A percentile compares a stretch with the other conserved stretches of the same genome.
phyloP scores from a whole-genome alignment of 1,139 yeast species.

The Blastobotrys capitulatus region DNA sequence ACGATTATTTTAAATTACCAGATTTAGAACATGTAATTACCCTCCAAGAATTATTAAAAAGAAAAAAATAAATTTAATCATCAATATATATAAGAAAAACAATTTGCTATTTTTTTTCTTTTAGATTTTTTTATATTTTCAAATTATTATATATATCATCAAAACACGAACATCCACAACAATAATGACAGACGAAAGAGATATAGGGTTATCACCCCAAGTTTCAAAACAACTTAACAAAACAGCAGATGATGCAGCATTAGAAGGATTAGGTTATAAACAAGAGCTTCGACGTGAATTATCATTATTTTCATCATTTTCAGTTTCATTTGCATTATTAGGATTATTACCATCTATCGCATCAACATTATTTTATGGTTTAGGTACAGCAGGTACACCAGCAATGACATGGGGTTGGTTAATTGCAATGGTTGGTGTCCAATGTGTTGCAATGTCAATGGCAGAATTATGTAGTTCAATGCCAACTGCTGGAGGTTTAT shows the following conservation, averaged over 20 bases:
- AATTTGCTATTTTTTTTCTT: too few relatives aligned
- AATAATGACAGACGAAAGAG: not conserved
- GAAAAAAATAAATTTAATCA: too few relatives aligned
- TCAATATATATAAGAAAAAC: too few relatives aligned
- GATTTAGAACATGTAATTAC: too few relatives aligned
- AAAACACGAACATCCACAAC: too few relatives aligned
- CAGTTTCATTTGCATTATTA: conserved; percentile 63
- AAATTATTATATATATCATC: too few relatives aligned
- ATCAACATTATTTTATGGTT: conserved; percentile 37
- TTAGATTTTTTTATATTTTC: too few relatives aligned
- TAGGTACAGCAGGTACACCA: conserved; percentile 50
- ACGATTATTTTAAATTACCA: too few relatives aligned
- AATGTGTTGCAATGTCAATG: not conserved
- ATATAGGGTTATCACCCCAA: not conserved
- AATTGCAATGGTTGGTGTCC: not conserved
- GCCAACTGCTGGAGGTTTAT: conserved; percentile 5
- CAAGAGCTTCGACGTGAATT: conserved; percentile 64
- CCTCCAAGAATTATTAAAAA: too few relatives aligned
- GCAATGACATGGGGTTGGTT: conserved; percentile 21
- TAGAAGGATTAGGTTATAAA: conserved; percentile 46
- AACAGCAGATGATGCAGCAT: not conserved
- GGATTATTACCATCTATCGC: conserved; percentile 63
- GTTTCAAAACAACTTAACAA: not conserved
- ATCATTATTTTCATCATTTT: conserved; percentile 54
- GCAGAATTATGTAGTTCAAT: not conserved